Evolutionary conservation across 257 asterid species (phyloP).

Genomic region (Catharanthus roseus): DNA sequence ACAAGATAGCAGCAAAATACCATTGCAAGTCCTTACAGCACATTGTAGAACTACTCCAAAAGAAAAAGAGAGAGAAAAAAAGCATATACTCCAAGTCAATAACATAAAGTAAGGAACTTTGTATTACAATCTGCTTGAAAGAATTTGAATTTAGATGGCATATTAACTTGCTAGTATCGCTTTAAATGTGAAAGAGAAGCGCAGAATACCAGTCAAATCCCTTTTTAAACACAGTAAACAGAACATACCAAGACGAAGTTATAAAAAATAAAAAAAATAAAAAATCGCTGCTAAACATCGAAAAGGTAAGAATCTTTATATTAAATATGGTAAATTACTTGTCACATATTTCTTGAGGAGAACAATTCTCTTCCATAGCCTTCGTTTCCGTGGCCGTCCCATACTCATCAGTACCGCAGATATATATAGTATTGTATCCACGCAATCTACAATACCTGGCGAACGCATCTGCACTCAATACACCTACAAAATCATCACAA

Average conservation of each 20-base stretch:
- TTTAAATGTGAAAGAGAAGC: not conserved
- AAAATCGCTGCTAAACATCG: not conserved
- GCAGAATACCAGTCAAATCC: not conserved
- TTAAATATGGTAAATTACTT: slow-evolving; percentile 36
- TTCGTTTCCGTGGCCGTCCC: slow-evolving; percentile 98
- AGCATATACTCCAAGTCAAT: not conserved
- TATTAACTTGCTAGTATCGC: not conserved
- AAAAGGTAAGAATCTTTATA: not conserved
- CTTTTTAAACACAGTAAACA: not conserved
- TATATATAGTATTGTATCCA: slow-evolving; percentile 69
- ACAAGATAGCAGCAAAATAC: not conserved
- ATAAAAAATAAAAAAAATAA: too few species aligned
- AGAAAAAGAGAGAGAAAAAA: too few species aligned
- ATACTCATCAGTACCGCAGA: slow-evolving; percentile 97
- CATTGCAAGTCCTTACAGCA: not conserved
- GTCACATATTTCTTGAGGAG: slow-evolving; percentile 88
- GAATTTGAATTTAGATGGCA: not conserved
- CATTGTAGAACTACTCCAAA: not conserved
- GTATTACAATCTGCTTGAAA: not conserved
- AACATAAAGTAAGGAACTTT: not conserved
- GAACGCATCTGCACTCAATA: slow-evolving; percentile 92
- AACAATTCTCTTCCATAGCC: slow-evolving; percentile 87
- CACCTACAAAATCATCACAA: slow-evolving; percentile 43
- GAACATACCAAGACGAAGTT: not conserved
- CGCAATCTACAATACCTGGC: slow-evolving; percentile 85